Evolutionary conservation across 192 early-diverging fungal species (phyloP), one percentile per base, ranked within the genome.

Genomic region (Geosiphon pyriformis): DNA sequence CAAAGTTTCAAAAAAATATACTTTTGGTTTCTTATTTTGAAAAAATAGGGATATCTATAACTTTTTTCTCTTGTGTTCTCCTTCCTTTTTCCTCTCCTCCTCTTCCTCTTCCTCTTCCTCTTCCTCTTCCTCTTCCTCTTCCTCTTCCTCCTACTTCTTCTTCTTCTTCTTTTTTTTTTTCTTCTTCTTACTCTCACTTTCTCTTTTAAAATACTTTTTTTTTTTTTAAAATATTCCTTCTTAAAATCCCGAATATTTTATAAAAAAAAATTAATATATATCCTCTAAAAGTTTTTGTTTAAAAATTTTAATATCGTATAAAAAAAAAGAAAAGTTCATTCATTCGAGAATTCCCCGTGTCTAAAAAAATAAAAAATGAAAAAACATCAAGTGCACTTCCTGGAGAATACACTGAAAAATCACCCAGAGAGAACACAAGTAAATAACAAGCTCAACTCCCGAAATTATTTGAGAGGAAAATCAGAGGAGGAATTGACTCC

Each of bases 151-250:
- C n/a, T n/a, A n/a, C n/a, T n/a, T n/a, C n/a, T n/a, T n/a, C n/a
- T n/a, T n/a, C n/a, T n/a, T n/a, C n/a, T 11, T 48, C 47, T n/a
- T 48, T 48, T 48, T 48, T n/a, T 48, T n/a, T n/a, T 48, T 48
- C 47, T 48, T n/a, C 47, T 48, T 48, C 47, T 48, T n/a, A 11
- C n/a, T 48, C 47, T 48, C 47, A 11, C n/a, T 48, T n/a, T 48
- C 47, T 48, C 47, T n/a, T 48, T 48, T n/a, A 15, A 22, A 26
- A 22, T 55, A 22, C 4, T 29, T 55, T 55, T n/a, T 10, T 55
- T 29, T 29, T 29, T 29, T 55, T 8, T 29, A 55, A 55, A 26
- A 22, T 11, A 8, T 29, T 11, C 27, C 27, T 10, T 55, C 53
- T 29, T 22, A n/a, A 55, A 29, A 22, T 8, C n/a, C 53, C 37